Base-by-base conservation (phyloP, 2,329 filamentous ascomycete genomes). In the Trematosphaeria pertusa region DNA sequence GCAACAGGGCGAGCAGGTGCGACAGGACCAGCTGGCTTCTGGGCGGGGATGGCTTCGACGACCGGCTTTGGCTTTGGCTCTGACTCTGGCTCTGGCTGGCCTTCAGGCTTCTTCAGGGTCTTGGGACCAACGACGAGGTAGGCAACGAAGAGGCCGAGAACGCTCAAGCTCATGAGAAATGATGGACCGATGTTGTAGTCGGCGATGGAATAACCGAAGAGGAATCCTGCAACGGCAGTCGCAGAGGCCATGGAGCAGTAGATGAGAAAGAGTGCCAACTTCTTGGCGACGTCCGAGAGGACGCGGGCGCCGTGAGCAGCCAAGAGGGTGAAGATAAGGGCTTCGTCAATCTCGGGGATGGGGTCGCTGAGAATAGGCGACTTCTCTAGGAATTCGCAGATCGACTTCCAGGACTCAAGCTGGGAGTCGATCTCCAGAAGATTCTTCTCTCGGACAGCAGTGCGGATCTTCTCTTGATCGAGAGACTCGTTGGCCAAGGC, bases 311-410 rank as follows among this genome's bases (percentile, higher is more conserved):
- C 24, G 24, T 12, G 24, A 28, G 24, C 12, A 7, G 12, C 12
- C 24, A 28, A 28, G 12, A 28, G 8, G 24, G 7, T 12, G 8
- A 28, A 12, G 24, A 12, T 31, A 6, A 17, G 34, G 10, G 46
- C 18, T 10, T 56, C 46, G n/a, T 59, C 43, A 6, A 51, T 39
- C 7, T 43, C 21, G 7, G 65, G 67, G 40, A 65, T 63, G n/a
- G n/a, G n/a, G 3, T 48, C 42, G 12, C 46, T 52, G 9, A 55
- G 36, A 7, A 67, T 65, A 2, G 64, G 45, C 1, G 47, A 22
- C 24, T 56, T 51, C 0, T 49, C 58, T 14, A 71, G 46, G 31
- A 68, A 71, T 9, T 57, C 37, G 42, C 66, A 69, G 19, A 69
- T 34, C 9, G 62, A 61, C 37, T 51, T 53, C 68, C 68, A 72